A percentile compares a stretch with the other conserved stretches of the same genome.
Conservation (phyloP, 169 alveolate species). For the Plasmodium berghei region DNA sequence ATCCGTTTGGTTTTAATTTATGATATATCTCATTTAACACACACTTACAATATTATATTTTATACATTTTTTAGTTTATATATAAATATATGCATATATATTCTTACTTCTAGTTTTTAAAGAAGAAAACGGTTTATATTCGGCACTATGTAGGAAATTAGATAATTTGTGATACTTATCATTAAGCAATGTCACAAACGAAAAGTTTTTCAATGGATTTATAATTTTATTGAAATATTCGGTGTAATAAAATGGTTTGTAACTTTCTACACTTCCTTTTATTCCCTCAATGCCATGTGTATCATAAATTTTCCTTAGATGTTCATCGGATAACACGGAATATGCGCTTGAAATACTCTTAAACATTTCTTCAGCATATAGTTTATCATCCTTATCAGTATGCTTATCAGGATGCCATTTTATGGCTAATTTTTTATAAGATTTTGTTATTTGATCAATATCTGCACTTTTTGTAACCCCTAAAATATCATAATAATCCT, state of each 20-base stretch:
- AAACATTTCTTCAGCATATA: slow-evolving; percentile 89
- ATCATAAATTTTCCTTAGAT: slow-evolving; percentile 94
- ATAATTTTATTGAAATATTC: slow-evolving; percentile 85
- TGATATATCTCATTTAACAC: too few species aligned
- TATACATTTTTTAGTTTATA: too few species aligned
- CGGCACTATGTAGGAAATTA: slow-evolving; percentile 76
- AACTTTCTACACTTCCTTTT: slow-evolving; percentile 84
- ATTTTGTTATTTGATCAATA: slow-evolving; percentile 91
- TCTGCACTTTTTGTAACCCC: slow-evolving; percentile 82
- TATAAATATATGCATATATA: too few species aligned
- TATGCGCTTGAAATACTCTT: slow-evolving; percentile 94
- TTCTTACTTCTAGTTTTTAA: too few species aligned
- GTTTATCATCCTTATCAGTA: slow-evolving; percentile 17
- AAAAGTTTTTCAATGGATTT: slow-evolving; percentile 84
- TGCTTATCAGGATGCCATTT: slow-evolving; percentile 92
- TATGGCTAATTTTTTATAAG: slow-evolving; percentile 91
- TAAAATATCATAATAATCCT: slow-evolving; percentile 84
- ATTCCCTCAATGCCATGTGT: slow-evolving; percentile 95
- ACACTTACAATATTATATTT: too few species aligned
- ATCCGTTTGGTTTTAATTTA: too few species aligned
- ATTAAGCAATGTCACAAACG: slow-evolving; percentile 59
- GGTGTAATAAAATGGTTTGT: slow-evolving; percentile 28
- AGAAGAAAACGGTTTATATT: too few species aligned
- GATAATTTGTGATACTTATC: slow-evolving; percentile 38
- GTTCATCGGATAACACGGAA: slow-evolving; percentile 94